A percentile compares a stretch with the other conserved stretches of the same genome.
Evolutionary conservation across 306 rosid species (phyloP).

Genomic region (Alnus glutinosa): DNA sequence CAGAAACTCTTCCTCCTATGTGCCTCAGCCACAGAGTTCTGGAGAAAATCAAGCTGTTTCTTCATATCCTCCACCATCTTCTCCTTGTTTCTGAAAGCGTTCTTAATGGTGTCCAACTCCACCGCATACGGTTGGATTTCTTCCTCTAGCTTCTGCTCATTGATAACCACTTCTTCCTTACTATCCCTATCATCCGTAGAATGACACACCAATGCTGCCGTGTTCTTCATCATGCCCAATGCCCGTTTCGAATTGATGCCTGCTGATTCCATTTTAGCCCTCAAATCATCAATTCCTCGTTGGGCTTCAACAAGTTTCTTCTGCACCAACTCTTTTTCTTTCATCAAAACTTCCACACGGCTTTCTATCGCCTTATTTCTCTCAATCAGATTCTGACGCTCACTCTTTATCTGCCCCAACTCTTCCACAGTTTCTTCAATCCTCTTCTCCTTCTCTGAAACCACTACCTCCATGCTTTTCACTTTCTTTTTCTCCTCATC

Average conservation of each 20-base stretch:
- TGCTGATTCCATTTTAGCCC: slow-evolving; percentile 42
- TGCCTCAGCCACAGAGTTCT: slow-evolving; percentile 40
- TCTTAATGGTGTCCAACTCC: slow-evolving; percentile 65
- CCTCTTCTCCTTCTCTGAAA: slow-evolving; percentile 39
- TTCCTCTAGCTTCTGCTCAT: slow-evolving; percentile 41
- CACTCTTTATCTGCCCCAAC: slow-evolving; percentile 33
- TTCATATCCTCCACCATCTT: slow-evolving; percentile 60
- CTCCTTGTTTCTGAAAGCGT: slow-evolving; percentile 62
- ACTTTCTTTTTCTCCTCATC: slow-evolving; percentile 49
- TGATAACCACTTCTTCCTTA: slow-evolving; percentile 36
- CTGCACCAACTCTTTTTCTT: slow-evolving; percentile 47
- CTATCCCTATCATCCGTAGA: slow-evolving; percentile 13
- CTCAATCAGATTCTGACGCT: slow-evolving; percentile 31
- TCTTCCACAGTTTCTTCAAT: slow-evolving; percentile 36
- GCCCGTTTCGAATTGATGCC: slow-evolving; percentile 40
- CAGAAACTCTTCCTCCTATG: slow-evolving; percentile 59
- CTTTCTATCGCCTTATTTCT: slow-evolving; percentile 36
- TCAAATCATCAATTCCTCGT: slow-evolving; percentile 38
- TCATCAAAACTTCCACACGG: slow-evolving; percentile 31
- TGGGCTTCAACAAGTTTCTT: slow-evolving; percentile 35
- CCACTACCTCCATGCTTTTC: slow-evolving; percentile 32
- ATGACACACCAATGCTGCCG: slow-evolving; percentile 43
- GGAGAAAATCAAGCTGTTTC: slow-evolving; percentile 36
- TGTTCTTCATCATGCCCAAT: slow-evolving; percentile 55
- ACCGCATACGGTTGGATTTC: slow-evolving; percentile 42